A percentile compares a stretch with the other conserved stretches of the same genome.
phyloP scores from a whole-genome alignment of 202 grass and related monocot genomes.

The Alloteropsis angusta region DNA sequence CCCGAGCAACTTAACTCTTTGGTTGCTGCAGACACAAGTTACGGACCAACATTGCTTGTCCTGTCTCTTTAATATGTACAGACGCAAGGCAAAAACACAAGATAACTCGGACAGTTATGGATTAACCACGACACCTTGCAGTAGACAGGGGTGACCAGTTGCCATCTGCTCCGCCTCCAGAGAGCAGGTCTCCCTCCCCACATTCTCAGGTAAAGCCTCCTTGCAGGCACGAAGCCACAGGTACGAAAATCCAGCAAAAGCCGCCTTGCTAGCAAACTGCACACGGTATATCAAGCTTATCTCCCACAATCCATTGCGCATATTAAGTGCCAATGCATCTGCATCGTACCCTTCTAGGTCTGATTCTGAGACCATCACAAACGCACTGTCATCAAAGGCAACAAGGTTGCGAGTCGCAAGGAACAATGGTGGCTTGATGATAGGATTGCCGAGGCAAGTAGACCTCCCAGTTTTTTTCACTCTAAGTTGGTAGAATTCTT shows the following conservation, averaged over 20 bases:
- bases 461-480: slow-evolving; percentile 37
- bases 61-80: slow-evolving; percentile 34
- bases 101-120: slow-evolving; percentile 16
- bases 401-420: slow-evolving; percentile 34
- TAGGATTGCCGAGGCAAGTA: slow-evolving; percentile 19
- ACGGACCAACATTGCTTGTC: slow-evolving; percentile 23
- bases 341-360: slow-evolving; percentile 61
- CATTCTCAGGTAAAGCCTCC: slow-evolving; percentile 26
- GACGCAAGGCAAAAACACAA: slow-evolving; percentile 22
- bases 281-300: slow-evolving; percentile 67
- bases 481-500: slow-evolving; percentile 56
- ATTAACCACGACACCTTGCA: slow-evolving; percentile 55
- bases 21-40: slow-evolving; percentile 39
- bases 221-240: slow-evolving; percentile 42
- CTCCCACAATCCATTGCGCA: slow-evolving; percentile 47
- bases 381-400: slow-evolving; percentile 66
- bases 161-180: slow-evolving; percentile 52
- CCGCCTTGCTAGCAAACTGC: slow-evolving; percentile 58
- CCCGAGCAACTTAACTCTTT: slow-evolving; percentile 41
- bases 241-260: slow-evolving; percentile 52
- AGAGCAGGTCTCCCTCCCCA: slow-evolving; percentile 55
- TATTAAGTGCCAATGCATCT: slow-evolving; percentile 22
- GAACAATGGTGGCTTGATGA: slow-evolving; percentile 31
- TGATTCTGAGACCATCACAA: slow-evolving; percentile 66
- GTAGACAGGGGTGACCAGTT: slow-evolving; percentile 34